Conservation (phyloP, 2,329 filamentous ascomycete genomes). For the Fusarium marasasianum region DNA sequence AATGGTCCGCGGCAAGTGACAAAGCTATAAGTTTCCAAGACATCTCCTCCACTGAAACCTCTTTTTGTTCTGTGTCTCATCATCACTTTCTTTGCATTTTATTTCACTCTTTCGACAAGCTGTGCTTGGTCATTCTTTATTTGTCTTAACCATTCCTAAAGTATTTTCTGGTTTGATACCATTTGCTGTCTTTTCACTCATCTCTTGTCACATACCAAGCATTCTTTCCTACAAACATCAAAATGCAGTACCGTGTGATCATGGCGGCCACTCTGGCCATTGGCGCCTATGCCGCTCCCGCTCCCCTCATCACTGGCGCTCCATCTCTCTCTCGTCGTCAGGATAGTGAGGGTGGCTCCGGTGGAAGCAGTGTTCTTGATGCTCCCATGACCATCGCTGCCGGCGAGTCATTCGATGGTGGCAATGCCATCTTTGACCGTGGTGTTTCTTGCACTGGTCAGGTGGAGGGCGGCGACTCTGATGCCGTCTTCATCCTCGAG, state of each 20-base stretch:
- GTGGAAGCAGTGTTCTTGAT: constrained; percentile 35
- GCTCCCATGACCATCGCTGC: constrained; percentile 41
- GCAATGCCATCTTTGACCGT: constrained; percentile 42
- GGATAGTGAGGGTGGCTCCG: constrained; percentile 1
- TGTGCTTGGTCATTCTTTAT: constrained; percentile 40
- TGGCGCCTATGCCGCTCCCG: constrained; percentile 34
- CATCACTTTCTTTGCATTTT: constrained; percentile 30
- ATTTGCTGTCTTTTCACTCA: not conserved
- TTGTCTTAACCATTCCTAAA: constrained; percentile 6
- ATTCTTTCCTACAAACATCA: constrained; percentile 2
- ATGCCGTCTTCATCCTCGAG: constrained; percentile 55
- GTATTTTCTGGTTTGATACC: constrained; percentile 39
- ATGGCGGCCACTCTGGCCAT: constrained; percentile 39
- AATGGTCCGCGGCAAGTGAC: constrained; percentile 13
- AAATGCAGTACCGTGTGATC: constrained; percentile 44
- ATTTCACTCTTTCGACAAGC: constrained; percentile 40
- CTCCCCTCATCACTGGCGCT: constrained; percentile 32
- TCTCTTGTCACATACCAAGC: not conserved
- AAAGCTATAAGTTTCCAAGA: constrained; percentile 25
- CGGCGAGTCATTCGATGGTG: constrained; percentile 44
- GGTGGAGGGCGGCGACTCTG: constrained; percentile 44
- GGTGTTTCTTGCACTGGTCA: constrained; percentile 42
- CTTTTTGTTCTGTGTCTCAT: constrained; percentile 16
- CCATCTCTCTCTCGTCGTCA: constrained; percentile 33
- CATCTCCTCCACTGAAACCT: not conserved